phyloP scores from a whole-genome alignment of 192 early-diverging fungal species.

The Backusella parvicylindrica region DNA sequence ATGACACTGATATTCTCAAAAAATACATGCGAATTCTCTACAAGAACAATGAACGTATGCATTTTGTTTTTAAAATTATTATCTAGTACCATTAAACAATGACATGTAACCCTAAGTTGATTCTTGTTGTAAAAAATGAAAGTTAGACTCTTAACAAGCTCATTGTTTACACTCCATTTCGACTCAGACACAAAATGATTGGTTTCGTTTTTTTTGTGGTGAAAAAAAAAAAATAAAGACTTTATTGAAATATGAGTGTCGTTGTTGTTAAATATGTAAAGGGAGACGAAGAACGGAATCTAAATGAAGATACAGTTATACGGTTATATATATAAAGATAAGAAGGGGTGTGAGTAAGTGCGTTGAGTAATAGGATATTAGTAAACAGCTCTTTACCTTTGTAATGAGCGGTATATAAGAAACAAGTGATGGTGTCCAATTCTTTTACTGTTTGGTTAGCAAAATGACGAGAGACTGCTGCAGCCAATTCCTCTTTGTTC shows the following conservation, averaged over 20 bases:
- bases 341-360: no score
- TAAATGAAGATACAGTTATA: not conserved
- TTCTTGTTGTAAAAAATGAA: no score
- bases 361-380: not conserved
- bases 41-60: no score
- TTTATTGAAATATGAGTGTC: not conserved
- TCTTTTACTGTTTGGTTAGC: conserved; percentile 36
- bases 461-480: conserved; percentile 39
- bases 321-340: not conserved
- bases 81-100: no score
- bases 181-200: no score
- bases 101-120: no score
- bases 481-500: conserved; percentile 39
- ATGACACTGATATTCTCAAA: no score
- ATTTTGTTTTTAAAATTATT: no score
- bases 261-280: conserved; percentile 9
- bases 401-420: conserved; percentile 40
- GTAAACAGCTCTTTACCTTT: conserved; percentile 29
- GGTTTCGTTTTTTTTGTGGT: no score
- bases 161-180: no score
- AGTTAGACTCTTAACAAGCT: no score
- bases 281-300: conserved; percentile 12
- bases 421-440: conserved; percentile 40
- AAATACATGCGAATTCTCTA: no score
- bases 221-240: not conserved